Base-by-base conservation (phyloP, 177 flowering plant species). In the Telopea speciosissima region DNA sequence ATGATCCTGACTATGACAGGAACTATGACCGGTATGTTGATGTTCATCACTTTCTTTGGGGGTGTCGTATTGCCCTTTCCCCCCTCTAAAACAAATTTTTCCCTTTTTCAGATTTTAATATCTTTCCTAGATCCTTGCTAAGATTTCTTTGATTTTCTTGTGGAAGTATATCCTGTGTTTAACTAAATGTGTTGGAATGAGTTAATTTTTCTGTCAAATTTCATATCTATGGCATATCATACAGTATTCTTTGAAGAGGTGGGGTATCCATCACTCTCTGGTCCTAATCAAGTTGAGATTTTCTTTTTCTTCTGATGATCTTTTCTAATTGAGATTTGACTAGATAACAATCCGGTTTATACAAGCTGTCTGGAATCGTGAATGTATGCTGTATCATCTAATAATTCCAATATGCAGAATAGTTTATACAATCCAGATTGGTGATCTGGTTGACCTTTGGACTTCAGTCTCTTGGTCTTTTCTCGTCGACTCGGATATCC, bases 1-100 rank as follows among this genome's bases (percentile, higher is more conserved):
- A 89, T 75, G 98, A 96, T 66, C 99, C 98, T 73, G 99, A 96
- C 77, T 96, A 90, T 86, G 89, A 96, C 79, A 83, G 99, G 78
- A 96, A 73, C 84, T 93, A 96, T 80, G 98, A 96, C 40, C 90
- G 96, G 98, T 91, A 81, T 52, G 64, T 22, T 68, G 24, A 0
- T 36, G 40, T 36, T 36, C 5, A 36, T 36, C 40, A 36, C 6
- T 36, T 36, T 36, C 6, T 36, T 36, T 5, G 40, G 31, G 31
- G 31, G 31, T 28, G 31, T 28, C 62, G 64, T 56, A 63, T 59
- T 22, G 8, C 65, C 52, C 19, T n/a, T 58, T 4, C 1, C 9
- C n/a, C 1, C 9, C 23, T 58, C 8, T 54, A 14, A 21, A 5
- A 21, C n/a, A 54, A 9, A 49, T 49, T 10, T 12, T 12, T 40